phyloP scores from a whole-genome alignment of 1,284 basidiomycete species.

The Irpex lacteus region DNA sequence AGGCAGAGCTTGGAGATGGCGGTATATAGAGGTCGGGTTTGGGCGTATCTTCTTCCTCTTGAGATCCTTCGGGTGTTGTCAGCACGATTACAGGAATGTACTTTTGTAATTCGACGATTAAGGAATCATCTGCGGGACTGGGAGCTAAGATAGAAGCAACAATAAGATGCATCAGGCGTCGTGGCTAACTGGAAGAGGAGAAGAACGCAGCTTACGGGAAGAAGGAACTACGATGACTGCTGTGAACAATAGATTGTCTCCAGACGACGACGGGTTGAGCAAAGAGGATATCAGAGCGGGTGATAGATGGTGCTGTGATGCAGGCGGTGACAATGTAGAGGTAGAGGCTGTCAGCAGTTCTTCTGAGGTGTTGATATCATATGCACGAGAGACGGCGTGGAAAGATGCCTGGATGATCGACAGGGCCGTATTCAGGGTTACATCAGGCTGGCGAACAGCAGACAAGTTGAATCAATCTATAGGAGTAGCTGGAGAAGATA shows the following conservation, averaged over 20 bases:
- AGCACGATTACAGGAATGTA: constrained; percentile 61
- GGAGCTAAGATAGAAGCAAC: constrained; percentile 23
- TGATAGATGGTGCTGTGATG: constrained; percentile 17
- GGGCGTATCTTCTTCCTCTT: constrained; percentile 22
- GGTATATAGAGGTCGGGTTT: constrained; percentile 5
- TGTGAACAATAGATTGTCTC: constrained; percentile 38
- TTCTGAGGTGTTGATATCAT: constrained; percentile 34
- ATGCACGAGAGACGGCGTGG: constrained; percentile 34
- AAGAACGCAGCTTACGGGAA: constrained; percentile 35
- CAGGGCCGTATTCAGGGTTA: constrained; percentile 32
- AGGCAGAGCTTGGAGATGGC: constrained; percentile 20
- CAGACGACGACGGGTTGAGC: constrained; percentile 24
- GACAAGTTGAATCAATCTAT: background rate
- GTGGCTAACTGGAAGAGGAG: background rate
- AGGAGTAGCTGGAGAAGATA: background rate
- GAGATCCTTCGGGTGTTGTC: constrained; percentile 10
- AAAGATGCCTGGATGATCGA: constrained; percentile 57
- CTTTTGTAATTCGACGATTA: constrained; percentile 49
- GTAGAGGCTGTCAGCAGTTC: constrained; percentile 43
- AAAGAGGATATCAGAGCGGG: constrained; percentile 52
- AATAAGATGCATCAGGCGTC: background rate
- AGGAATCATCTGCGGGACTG: constrained; percentile 37
- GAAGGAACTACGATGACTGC: constrained; percentile 54
- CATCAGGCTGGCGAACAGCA: constrained; percentile 18
- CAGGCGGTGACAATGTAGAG: background rate